Evolutionary conservation across 1,139 yeast genomes (phyloP).

Genomic region (Geotrichum candidum): DNA sequence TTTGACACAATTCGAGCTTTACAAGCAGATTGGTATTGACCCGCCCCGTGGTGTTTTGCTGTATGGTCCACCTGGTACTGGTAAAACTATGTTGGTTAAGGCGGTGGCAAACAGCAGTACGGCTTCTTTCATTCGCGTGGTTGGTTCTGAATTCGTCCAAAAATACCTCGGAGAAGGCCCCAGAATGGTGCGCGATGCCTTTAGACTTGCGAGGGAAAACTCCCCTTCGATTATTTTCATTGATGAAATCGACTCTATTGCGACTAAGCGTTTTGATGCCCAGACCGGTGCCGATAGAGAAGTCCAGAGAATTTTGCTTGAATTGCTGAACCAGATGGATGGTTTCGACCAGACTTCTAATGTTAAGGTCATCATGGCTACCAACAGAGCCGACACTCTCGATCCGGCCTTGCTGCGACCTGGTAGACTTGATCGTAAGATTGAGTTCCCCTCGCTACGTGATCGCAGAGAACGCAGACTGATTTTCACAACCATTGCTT

Average conservation of each 20-base stretch:
- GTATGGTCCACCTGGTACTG: constrained; percentile 99
- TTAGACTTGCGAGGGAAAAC: constrained; percentile 93
- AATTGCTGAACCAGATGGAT: constrained; percentile 96
- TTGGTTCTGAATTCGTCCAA: constrained; percentile 97
- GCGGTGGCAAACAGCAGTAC: constrained; percentile 97
- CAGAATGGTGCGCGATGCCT: constrained; percentile 97
- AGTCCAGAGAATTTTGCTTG: constrained; percentile 95
- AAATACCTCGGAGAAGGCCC: constrained; percentile 99
- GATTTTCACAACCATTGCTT: constrained; percentile 92
- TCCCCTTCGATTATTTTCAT: constrained; percentile 94
- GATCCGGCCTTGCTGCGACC: constrained; percentile 98
- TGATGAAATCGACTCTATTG: constrained; percentile 98
- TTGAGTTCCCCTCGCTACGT: constrained; percentile 90
- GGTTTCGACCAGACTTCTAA: constrained; percentile 95
- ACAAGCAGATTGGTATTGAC: constrained; percentile 96
- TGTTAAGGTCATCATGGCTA: constrained; percentile 98
- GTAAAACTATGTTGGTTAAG: constrained; percentile 97
- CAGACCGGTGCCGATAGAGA: constrained; percentile 99
- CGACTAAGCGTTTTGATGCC: constrained; percentile 98
- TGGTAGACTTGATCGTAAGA: constrained; percentile 95
- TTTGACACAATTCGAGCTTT: constrained; percentile 88
- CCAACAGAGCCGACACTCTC: constrained; percentile 94
- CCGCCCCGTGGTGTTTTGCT: constrained; percentile 97
- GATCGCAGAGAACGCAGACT: constrained; percentile 97
- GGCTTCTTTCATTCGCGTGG: constrained; percentile 92